Percentiles rank a stretch among this genome's conserved stretches.
Conservation (phyloP, 805 yeast genomes). For the Saturnispora galanensis region DNA sequence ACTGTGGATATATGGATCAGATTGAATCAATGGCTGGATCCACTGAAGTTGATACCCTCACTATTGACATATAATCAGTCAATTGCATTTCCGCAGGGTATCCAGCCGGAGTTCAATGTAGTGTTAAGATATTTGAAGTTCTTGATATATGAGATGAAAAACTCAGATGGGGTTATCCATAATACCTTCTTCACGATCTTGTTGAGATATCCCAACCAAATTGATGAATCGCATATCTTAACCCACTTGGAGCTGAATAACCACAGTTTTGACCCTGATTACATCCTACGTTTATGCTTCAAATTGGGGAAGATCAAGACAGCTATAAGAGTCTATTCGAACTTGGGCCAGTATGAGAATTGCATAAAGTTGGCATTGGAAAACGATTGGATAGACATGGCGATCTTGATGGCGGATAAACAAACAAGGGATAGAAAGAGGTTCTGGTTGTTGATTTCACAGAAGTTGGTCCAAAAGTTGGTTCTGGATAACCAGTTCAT, state of each 20-base stretch:
- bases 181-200: conserved; percentile 64
- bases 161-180: conserved; percentile 43
- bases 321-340: conserved; percentile 65
- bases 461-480: conserved; percentile 33
- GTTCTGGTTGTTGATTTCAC: conserved; percentile 63
- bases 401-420: conserved; percentile 46
- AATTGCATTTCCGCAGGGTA: conserved; percentile 24
- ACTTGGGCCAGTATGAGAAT: conserved; percentile 61
- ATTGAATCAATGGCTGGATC: conserved; percentile 40
- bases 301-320: conserved; percentile 47
- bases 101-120: conserved; percentile 43
- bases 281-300: conserved; percentile 64
- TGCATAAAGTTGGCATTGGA: conserved; percentile 71
- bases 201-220: conserved; percentile 36
- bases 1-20: conserved; percentile 78
- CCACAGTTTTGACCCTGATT: conserved; percentile 56
- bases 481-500: conserved; percentile 21
- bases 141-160: conserved; percentile 37
- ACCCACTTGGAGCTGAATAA: conserved; percentile 37
- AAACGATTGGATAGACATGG: conserved; percentile 47
- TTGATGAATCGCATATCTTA: conserved; percentile 38
- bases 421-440: conserved; percentile 46
- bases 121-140: conserved; percentile 55
- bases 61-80: conserved; percentile 56
- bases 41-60: conserved; percentile 64